Conservation (phyloP, 768 basidiomycete species). For the Phanerochaete sordida region DNA sequence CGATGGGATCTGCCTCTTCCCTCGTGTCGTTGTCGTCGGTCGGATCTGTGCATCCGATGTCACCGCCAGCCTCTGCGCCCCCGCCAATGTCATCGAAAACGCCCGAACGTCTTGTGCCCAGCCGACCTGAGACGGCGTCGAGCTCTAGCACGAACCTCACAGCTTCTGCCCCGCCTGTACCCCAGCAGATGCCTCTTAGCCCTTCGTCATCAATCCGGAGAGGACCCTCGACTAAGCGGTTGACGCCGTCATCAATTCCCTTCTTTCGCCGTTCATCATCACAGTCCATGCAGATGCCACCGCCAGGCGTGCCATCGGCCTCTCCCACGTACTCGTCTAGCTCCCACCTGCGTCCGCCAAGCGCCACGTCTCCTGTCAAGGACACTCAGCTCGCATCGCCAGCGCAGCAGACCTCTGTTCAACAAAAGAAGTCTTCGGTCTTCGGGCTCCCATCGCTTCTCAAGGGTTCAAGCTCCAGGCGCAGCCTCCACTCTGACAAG, state of each 20-base stretch:
- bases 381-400: slow-evolving; percentile 49
- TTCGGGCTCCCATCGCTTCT: slow-evolving; percentile 79
- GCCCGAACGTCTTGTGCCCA: slow-evolving; percentile 58
- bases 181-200: slow-evolving; percentile 62
- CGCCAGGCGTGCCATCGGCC: slow-evolving; percentile 28
- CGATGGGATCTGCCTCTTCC: slow-evolving; percentile 77
- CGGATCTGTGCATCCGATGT: slow-evolving; percentile 54
- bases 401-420: slow-evolving; percentile 44
- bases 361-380: slow-evolving; percentile 46
- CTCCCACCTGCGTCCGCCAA: slow-evolving; percentile 41
- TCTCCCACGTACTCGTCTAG: slow-evolving; percentile 34
- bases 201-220: slow-evolving; percentile 68
- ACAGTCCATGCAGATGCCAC: slow-evolving; percentile 74
- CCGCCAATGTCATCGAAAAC: slow-evolving; percentile 50
- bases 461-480: slow-evolving; percentile 78
- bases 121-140: slow-evolving; percentile 72
- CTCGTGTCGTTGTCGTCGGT: slow-evolving; percentile 71
- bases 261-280: slow-evolving; percentile 93
- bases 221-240: slow-evolving; percentile 65
- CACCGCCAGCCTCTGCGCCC: slow-evolving; percentile 24
- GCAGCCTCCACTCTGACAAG: slow-evolving; percentile 68
- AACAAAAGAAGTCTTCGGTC: slow-evolving; percentile 74
- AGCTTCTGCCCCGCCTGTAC: slow-evolving; percentile 49
- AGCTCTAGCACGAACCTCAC: slow-evolving; percentile 69
- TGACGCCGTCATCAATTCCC: slow-evolving; percentile 90